Evolutionary conservation across 2,329 filamentous ascomycete species (phyloP), one percentile per base, ranked within the genome.

Genomic region (Ophiocordyceps robertsii): DNA sequence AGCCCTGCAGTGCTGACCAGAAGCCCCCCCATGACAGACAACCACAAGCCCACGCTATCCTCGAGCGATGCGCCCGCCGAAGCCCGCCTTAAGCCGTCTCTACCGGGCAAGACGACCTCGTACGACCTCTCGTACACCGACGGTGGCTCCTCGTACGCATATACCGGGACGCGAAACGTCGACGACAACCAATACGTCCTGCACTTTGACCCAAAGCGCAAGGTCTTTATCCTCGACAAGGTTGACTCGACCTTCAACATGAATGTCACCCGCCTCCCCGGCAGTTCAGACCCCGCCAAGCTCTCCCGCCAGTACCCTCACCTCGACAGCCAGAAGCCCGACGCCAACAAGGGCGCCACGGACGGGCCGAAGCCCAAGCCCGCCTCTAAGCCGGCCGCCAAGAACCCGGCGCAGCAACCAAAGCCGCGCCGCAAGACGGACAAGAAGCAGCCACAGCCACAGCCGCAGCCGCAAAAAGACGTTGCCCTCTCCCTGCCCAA

Each of bases 181-280:
- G 69, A 71, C 45, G 68, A 73, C 44, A 68, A 65, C 43, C 71
- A 80, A 56, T 80, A 75, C 54, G 73, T 80, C 32, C 72, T 94
- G 41, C 74, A 90, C 44, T 92, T 90, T 56, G 84, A 94, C 59
- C 71, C 81, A 9, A 67, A 70, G 16, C 78, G 77, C 41, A 78
- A 90, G 54, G 81, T 74, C 43, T 92, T 92, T 50, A 78, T 92
- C 27, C 72, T 95, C 43, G 87, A 95, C 64, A 79, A 78, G 41
- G 68, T 95, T 43, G 77, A 86, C 56, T 82, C 80, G n/a, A 80
- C 80, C 33, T 83, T 94, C 62, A 81, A 86, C 54, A 89, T 95
- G 81, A 95, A 95, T 60, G 65, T 95, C 42, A 78, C 75, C 41
- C 77, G 73, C 43, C 78, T 78, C 13, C 84, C 82, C 3, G 74